Evolutionary conservation across 1,284 basidiomycete species (phyloP), one percentile per base, ranked within the genome.

Genomic region (Hemileia vastatrix): DNA sequence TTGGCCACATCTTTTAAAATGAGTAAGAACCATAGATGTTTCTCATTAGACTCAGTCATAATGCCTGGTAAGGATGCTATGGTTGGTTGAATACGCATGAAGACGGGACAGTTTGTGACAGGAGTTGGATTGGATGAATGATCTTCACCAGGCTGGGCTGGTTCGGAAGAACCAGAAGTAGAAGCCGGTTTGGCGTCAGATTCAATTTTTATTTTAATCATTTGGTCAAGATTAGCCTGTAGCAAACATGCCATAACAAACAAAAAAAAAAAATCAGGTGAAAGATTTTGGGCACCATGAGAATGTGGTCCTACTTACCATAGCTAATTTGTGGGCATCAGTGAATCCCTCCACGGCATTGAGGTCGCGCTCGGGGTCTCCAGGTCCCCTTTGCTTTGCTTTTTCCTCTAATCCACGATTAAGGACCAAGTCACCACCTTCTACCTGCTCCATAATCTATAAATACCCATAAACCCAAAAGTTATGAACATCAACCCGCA

Each of bases 41-140:
- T 65, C 77, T 69, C 65, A 3, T 69, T 52, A 18, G 64, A 54
- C 6, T 58, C 57, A 11, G 51, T 62, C 15, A 68, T 61, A 1
- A 74, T 70, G 64, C 76, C 79, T 19, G 82, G 77, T 56, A 86
- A 80, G 0, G 83, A 79, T 1, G 81, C 83, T 63, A 84, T 81
- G 77, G 86, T 86, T 1, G 94, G 91, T 75, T 98, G 93, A 43
- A 99, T 82, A 66, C 94, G 90, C 55, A 98, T 82, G 77, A 91
- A 97, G 54, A 98, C 84, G 57, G 92, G 86, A 47, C 92, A 90
- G 64, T 88, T 88, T 3, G 88, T 89, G 11, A 91, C 89, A 2
- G 90, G 91, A 11, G 53, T 40, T 53, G 65, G 36, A 59, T 71
- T 63, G 53, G 67, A 48, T 62, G 59, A 64, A 48, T 76, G 67